A percentile compares a stretch with the other conserved stretches of the same genome.
phyloP scores from a whole-genome alignment of 495 filamentous ascomycete genomes.

The Trichocladium uniseriatum region DNA sequence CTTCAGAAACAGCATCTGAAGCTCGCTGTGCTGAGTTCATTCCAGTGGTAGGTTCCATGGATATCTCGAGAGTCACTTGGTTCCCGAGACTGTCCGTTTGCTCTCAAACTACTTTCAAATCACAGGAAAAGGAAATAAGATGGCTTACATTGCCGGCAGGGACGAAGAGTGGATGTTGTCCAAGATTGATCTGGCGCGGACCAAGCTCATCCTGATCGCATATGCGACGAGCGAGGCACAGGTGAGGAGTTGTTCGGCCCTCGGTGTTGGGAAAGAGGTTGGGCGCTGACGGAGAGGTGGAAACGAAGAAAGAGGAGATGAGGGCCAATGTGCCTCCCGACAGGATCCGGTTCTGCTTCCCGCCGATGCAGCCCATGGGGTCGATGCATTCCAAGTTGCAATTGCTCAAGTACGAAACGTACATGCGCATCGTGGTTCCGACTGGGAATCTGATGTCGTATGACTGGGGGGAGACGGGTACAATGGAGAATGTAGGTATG shows the following conservation, averaged over 20 bases:
- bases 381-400: slow-evolving; percentile 87
- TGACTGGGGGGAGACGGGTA: slow-evolving; percentile 76
- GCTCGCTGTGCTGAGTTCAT: slow-evolving; percentile 76
- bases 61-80: too few species aligned
- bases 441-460: slow-evolving; percentile 70
- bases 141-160: too few species aligned
- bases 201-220: slow-evolving; percentile 36
- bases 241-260: slow-evolving; percentile 24
- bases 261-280: not conserved
- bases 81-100: too few species aligned
- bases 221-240: slow-evolving; percentile 39
- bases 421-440: slow-evolving; percentile 69
- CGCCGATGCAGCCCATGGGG: slow-evolving; percentile 46
- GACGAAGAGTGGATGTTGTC: slow-evolving; percentile 48
- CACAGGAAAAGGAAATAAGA: too few species aligned
- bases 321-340: slow-evolving; percentile 35
- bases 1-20: slow-evolving; percentile 61
- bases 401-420: slow-evolving; percentile 59
- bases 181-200: slow-evolving; percentile 24
- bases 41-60: too few species aligned
- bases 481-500: slow-evolving; percentile 64
- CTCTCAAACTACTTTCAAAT: too few species aligned
- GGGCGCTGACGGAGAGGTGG: slow-evolving; percentile 20
- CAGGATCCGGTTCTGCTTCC: slow-evolving; percentile 63
- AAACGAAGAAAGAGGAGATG: slow-evolving; percentile 42